phyloP scores from a whole-genome alignment of 2,329 filamentous ascomycete species.

The Lasiodiplodia sp. region DNA sequence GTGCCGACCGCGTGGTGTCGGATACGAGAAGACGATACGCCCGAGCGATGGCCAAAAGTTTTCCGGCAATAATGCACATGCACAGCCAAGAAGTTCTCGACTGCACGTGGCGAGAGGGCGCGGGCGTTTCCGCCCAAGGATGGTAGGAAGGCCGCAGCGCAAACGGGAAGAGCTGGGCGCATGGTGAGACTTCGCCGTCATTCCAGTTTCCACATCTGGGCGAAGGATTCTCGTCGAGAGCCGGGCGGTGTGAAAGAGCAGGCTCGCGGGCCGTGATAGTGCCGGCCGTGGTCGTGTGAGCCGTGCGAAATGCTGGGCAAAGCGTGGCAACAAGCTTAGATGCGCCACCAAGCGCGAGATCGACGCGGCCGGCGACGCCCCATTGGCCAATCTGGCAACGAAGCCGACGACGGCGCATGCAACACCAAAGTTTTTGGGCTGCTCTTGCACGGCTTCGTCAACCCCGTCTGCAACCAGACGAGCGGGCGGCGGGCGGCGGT shows the following conservation, averaged over 20 bases:
- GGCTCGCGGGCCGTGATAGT: neutral
- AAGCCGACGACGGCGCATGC: constrained; percentile 1
- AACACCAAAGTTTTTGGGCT: constrained; percentile 3
- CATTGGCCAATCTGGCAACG: neutral
- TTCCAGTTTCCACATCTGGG: neutral
- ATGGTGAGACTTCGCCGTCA: constrained; percentile 20
- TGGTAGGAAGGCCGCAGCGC: neutral
- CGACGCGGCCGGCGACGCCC: constrained; percentile 8
- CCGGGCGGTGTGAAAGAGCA: constrained; percentile 16
- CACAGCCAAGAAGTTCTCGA: neutral
- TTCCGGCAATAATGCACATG: neutral
- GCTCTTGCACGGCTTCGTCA: neutral
- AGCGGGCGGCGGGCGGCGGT: neutral
- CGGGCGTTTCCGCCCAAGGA: neutral
- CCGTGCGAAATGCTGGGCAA: neutral
- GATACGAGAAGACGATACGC: neutral
- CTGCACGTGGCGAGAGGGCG: neutral
- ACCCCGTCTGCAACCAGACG: neutral
- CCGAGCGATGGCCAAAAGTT: constrained; percentile 21
- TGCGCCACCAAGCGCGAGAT: constrained; percentile 20
- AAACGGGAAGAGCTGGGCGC: neutral
- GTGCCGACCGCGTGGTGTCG: neutral
- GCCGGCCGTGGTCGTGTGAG: constrained; percentile 15
- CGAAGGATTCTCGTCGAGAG: neutral
- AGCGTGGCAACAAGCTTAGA: constrained; percentile 20